phyloP scores from a whole-genome alignment of 108 stramenopile genomes.

The Poteriospumella lacustris region DNA sequence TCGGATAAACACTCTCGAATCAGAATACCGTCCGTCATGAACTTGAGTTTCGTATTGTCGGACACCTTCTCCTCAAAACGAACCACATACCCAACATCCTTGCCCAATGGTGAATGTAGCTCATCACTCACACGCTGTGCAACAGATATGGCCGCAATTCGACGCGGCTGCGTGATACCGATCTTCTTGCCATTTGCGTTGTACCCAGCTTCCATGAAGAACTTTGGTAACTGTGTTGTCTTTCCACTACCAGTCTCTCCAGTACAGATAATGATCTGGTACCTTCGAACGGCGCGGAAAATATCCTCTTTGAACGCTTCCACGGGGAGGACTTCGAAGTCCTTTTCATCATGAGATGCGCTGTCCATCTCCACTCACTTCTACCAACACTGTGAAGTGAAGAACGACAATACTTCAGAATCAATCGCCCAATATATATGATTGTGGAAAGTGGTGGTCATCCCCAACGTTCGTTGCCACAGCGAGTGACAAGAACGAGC shows the following conservation, averaged over 20 bases:
- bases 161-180: slow-evolving; percentile 82
- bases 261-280: slow-evolving; percentile 48
- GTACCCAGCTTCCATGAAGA: slow-evolving; percentile 26
- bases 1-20: slow-evolving; percentile 76
- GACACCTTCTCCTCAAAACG: slow-evolving; percentile 82
- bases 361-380: no score
- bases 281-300: slow-evolving; percentile 11
- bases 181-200: slow-evolving; percentile 1
- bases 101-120: slow-evolving; percentile 24
- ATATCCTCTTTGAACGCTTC: slow-evolving; percentile 12
- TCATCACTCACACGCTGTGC: slow-evolving; percentile 82
- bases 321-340: slow-evolving; percentile 19
- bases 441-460: no score
- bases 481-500: no score
- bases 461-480: no score
- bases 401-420: no score
- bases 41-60: slow-evolving; percentile 33
- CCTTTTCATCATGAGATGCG: no score
- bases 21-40: slow-evolving; percentile 60
- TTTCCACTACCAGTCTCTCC: slow-evolving; percentile 53
- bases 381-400: no score
- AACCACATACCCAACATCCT: slow-evolving; percentile 76
- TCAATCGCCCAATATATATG: no score
- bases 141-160: slow-evolving; percentile 91
- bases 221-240: slow-evolving; percentile 52